phyloP scores from a whole-genome alignment of 306 rosid species.

The Quercus alba region DNA sequence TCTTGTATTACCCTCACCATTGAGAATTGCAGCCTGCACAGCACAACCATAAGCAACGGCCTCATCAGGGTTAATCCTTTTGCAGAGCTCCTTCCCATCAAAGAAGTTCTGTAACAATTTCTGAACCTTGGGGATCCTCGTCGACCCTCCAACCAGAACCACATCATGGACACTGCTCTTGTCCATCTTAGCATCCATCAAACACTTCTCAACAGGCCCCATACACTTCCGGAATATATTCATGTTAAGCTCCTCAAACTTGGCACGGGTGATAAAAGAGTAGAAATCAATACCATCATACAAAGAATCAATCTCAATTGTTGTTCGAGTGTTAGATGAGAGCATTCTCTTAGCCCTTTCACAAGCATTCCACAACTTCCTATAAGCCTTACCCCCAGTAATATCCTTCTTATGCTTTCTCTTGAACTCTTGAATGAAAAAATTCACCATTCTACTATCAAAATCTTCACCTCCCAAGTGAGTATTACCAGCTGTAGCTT shows the following conservation, averaged over 20 bases:
- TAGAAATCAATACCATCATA: slow-evolving; percentile 36
- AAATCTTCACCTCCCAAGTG: slow-evolving; percentile 46
- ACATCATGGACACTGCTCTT: slow-evolving; percentile 32
- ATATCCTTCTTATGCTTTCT: slow-evolving; percentile 44
- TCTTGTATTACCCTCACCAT: slow-evolving; percentile 38
- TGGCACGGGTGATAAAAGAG: slow-evolving; percentile 24
- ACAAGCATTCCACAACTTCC: slow-evolving; percentile 37
- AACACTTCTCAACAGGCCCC: slow-evolving; percentile 47
- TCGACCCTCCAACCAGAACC: slow-evolving; percentile 42
- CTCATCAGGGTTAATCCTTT: slow-evolving; percentile 45
- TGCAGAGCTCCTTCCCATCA: slow-evolving; percentile 44
- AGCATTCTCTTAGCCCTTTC: slow-evolving; percentile 48
- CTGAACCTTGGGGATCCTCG: slow-evolving; percentile 45
- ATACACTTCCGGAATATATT: slow-evolving; percentile 36
- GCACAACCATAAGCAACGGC: slow-evolving; percentile 46
- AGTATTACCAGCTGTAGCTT: slow-evolving; percentile 37
- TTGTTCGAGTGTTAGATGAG: slow-evolving; percentile 35
- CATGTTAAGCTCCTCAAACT: slow-evolving; percentile 38
- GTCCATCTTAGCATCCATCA: slow-evolving; percentile 33
- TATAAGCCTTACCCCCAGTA: slow-evolving; percentile 29
- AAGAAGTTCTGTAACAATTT: slow-evolving; percentile 36
- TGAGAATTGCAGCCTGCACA: slow-evolving; percentile 43
- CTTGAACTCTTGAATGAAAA: slow-evolving; percentile 39
- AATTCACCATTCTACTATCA: slow-evolving; percentile 35
- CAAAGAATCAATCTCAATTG: slow-evolving; percentile 42